phyloP scores from a whole-genome alignment of 345 rosid genomes.

The Sisymbrium irio region DNA sequence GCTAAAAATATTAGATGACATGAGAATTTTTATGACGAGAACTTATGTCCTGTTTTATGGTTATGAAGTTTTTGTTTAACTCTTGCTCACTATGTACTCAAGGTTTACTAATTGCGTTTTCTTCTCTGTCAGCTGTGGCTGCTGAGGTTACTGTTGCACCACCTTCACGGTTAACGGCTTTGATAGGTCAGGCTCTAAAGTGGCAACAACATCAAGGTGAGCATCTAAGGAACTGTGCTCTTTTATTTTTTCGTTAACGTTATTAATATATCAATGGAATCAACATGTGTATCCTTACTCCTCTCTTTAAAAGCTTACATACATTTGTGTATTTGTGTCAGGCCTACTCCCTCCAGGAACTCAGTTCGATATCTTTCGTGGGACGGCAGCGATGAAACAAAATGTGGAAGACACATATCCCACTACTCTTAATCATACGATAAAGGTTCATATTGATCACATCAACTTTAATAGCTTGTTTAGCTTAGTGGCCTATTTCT shows the following conservation, averaged over 20 bases:
- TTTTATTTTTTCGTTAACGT: neutral
- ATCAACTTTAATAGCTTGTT: slow-evolving; percentile 2
- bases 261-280: too few species aligned
- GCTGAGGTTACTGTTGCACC: slow-evolving; percentile 94
- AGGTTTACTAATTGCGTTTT: slow-evolving; percentile 10
- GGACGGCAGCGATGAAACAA: slow-evolving; percentile 97
- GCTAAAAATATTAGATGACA: slow-evolving; percentile 5
- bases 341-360: slow-evolving; percentile 98
- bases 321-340: slow-evolving; percentile 32
- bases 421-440: slow-evolving; percentile 70
- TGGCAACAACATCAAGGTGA: slow-evolving; percentile 99
- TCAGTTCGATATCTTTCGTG: slow-evolving; percentile 94
- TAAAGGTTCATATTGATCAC: slow-evolving; percentile 62
- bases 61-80: neutral
- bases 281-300: neutral
- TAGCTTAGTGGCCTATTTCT: neutral
- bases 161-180: slow-evolving; percentile 96
- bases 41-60: neutral
- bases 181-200: slow-evolving; percentile 93
- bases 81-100: neutral
- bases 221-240: slow-evolving; percentile 17
- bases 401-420: slow-evolving; percentile 94
- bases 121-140: slow-evolving; percentile 59
- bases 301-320: neutral
- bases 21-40: slow-evolving; percentile 1